Evolutionary conservation across 2,329 filamentous ascomycete species (phyloP).

Genomic region (Aspergillus viridinutans): DNA sequence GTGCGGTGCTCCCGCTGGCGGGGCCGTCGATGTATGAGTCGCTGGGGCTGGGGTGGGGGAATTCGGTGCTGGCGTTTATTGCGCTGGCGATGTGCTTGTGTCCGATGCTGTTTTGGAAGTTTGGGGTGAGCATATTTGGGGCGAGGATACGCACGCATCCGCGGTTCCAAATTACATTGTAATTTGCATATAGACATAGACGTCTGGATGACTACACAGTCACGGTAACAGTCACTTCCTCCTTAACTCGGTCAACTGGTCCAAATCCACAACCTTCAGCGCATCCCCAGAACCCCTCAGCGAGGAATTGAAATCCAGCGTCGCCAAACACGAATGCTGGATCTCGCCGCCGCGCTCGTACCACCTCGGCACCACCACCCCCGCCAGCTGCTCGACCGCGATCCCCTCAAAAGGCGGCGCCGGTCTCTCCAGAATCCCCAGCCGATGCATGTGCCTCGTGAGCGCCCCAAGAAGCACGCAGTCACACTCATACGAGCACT

Average conservation of each 20-base stretch:
- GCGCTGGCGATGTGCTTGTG: constrained; percentile 44
- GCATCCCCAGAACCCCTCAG: not conserved
- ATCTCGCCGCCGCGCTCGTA: not conserved
- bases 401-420: not conserved
- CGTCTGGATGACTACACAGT: not conserved
- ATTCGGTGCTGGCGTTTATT: constrained; percentile 50
- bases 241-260: not conserved
- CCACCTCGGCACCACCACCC: not conserved
- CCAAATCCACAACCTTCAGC: not conserved
- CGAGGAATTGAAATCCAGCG: not conserved
- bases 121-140: not conserved
- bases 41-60: constrained; percentile 58
- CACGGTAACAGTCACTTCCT: not conserved
- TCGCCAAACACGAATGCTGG: not conserved
- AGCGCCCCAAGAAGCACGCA: not conserved
- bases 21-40: constrained; percentile 56
- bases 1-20: constrained; percentile 54
- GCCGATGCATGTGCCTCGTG: not conserved
- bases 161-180: not conserved
- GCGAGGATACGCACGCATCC: not conserved
- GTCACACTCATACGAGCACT: not conserved
- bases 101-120: constrained; percentile 21
- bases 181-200: constrained; percentile 6
- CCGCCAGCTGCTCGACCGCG: not conserved
- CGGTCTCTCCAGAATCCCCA: not conserved